Evolutionary conservation across 2,329 filamentous ascomycete genomes (phyloP).

Genomic region (Cordyceps cicadae): DNA sequence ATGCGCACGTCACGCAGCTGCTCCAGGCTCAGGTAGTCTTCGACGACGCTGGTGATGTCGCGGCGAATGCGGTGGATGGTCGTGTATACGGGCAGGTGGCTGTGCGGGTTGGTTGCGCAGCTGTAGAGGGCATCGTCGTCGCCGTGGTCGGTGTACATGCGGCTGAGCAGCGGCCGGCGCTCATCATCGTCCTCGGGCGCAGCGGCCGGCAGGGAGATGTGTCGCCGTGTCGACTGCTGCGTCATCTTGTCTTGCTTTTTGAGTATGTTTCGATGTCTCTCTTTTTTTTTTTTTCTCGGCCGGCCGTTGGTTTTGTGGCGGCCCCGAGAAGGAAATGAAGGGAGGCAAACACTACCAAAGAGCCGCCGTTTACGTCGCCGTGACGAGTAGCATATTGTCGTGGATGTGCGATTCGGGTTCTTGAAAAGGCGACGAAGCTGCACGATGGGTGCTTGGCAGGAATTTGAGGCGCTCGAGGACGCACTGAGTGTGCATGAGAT

Average conservation of each 20-base stretch:
- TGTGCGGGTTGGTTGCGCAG: slow-evolving; percentile 50
- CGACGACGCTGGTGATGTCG: slow-evolving; percentile 55
- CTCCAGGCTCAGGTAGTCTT: slow-evolving; percentile 58
- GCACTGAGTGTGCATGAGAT: background rate
- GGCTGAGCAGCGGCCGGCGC: slow-evolving; percentile 27
- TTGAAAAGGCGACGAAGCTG: background rate
- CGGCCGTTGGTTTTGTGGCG: too few species aligned
- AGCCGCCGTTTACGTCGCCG: background rate
- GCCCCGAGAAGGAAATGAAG: background rate
- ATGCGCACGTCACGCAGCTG: slow-evolving; percentile 74
- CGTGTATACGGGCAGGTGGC: slow-evolving; percentile 62
- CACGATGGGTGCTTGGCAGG: background rate
- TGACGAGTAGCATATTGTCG: background rate
- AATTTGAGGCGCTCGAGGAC: background rate
- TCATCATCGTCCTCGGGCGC: slow-evolving; percentile 27
- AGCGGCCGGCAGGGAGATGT: slow-evolving; percentile 24
- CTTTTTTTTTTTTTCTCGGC: background rate
- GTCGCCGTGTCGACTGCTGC: slow-evolving; percentile 15
- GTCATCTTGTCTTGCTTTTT: background rate
- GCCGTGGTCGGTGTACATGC: slow-evolving; percentile 22
- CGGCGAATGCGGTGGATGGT: slow-evolving; percentile 66
- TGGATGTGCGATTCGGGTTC: background rate
- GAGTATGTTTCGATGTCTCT: too few species aligned
- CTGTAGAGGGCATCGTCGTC: slow-evolving; percentile 36
- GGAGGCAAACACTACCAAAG: background rate